Evolutionary conservation across 2,329 filamentous ascomycete species (phyloP).

Genomic region (Aureobasidium leucospermi): DNA sequence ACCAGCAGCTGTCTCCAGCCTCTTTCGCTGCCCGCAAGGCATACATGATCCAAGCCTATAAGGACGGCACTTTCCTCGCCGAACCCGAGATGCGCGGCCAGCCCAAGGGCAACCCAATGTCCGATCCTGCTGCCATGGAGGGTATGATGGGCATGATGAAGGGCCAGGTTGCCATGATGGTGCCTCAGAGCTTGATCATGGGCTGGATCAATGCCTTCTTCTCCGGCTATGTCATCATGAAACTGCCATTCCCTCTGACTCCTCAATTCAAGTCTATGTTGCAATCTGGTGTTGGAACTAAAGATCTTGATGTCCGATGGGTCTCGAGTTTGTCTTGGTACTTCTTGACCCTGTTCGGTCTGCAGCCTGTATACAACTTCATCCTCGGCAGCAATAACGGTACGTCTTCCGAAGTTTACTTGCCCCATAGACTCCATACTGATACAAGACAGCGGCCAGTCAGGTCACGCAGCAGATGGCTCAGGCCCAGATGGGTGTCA

Average conservation of each 20-base stretch:
- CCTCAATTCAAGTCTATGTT: constrained; percentile 99
- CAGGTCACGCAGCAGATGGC: constrained; percentile 80
- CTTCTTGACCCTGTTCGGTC: constrained; percentile 91
- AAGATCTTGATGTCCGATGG: constrained; percentile 95
- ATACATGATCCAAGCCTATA: constrained; percentile 70
- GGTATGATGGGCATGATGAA: constrained; percentile 99
- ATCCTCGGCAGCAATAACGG: constrained; percentile 92
- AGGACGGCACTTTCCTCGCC: constrained; percentile 81
- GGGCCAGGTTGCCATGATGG: constrained; percentile 99
- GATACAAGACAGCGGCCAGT: constrained; percentile 61
- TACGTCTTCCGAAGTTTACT: constrained; percentile 40
- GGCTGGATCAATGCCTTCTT: constrained; percentile 99
- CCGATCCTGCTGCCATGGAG: constrained; percentile 93
- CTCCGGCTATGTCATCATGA: constrained; percentile 96
- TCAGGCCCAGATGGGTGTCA: constrained; percentile 58
- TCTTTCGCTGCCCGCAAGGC: constrained; percentile 77
- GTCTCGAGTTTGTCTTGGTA: constrained; percentile 99
- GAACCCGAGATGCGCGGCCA: constrained; percentile 80
- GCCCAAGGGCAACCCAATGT: constrained; percentile 86
- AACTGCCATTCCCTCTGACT: constrained; percentile 92
- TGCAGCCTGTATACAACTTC: constrained; percentile 96
- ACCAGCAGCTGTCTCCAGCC: constrained; percentile 66
- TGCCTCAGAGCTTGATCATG: constrained; percentile 98
- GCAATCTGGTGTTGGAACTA: constrained; percentile 90
- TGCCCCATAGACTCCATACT: neutral